phyloP scores from a whole-genome alignment of 108 stramenopile genomes.

The Pseudonitzschia pungens region DNA sequence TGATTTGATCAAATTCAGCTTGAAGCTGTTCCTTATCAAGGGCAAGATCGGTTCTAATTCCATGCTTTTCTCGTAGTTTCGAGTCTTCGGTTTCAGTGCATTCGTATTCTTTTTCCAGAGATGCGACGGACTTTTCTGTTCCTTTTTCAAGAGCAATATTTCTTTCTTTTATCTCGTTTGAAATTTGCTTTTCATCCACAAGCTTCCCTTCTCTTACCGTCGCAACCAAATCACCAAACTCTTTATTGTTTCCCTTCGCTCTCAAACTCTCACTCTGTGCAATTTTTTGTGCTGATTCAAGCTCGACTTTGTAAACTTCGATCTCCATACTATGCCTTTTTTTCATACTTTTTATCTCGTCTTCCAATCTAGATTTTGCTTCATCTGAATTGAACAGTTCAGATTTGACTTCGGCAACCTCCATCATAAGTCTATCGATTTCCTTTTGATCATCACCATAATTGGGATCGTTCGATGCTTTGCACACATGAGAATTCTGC shows the following conservation, averaged over 20 bases:
- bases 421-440: conserved; percentile 13
- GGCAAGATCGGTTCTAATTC: neutral
- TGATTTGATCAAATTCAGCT: neutral
- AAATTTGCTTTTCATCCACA: neutral
- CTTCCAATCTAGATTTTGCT: neutral
- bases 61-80: neutral
- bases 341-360: neutral
- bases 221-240: too few relatives aligned
- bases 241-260: neutral
- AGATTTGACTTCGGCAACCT: conserved; percentile 13
- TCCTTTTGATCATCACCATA: conserved; percentile 12
- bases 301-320: conserved; percentile 5
- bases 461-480: neutral
- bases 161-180: neutral
- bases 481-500: neutral
- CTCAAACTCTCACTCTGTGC: neutral
- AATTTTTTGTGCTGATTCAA: conserved; percentile 9
- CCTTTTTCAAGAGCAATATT: neutral
- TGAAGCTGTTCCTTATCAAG: conserved; percentile 10
- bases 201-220: too few relatives aligned
- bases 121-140: neutral
- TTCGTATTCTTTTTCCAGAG: neutral
- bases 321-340: conserved; percentile 5
- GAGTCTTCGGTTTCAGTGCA: neutral
- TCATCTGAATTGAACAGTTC: conserved; percentile 8